Base-by-base conservation (phyloP, 495 filamentous ascomycete species). In the Lindgomyces ingoldianus region DNA sequence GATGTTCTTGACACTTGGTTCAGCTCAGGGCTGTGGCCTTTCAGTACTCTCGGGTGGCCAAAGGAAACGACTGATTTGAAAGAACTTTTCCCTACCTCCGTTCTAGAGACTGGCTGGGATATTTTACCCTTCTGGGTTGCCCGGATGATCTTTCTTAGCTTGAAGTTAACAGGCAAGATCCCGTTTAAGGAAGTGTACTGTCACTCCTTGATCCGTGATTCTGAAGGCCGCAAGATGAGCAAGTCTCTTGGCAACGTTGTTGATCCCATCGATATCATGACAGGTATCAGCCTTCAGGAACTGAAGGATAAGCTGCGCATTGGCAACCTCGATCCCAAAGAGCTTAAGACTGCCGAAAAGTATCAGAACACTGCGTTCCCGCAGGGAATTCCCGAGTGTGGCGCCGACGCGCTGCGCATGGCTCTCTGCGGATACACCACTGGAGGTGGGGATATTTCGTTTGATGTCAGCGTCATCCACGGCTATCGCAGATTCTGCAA, bases 111-210 rank as follows among this genome's bases (percentile, higher is more conserved):
- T 14, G 90, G 90, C 18, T 92, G 89, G 89, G 68, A 93, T 76
- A 93, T 93, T 69, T 76, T 93, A n/a, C 86, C 89, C 80, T 92
- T 92, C 84, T 93, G 90, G 90, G 86, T 92, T 57, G 85, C 83
- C 18, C 77, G 89, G 52, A 93, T 93, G 90, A 88, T 93, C 71
- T 89, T 93, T 83, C 80, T 93, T 52, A 80, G 82, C 67, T 76
- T 91, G 36, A 90, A 91, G 74, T 75, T 93, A 74, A 91, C 88
- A 9, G 88, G 87, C 30, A 78, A 91, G 74, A 78, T 92, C 50
- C 89, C 89, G 0, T 92, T 92, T 78, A 83, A 76, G 44, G 89
- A 91, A 75, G 87, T 92, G 10, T 91, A 88, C 79, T 91, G 89
- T 66, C 89, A 93, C 65, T 80, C 80, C 8, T 77, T 92, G 25